Percentiles rank a stretch among this genome's conserved stretches.
Conservation (phyloP, 2,329 filamentous ascomycete genomes). For the Ilyonectria destructans region DNA sequence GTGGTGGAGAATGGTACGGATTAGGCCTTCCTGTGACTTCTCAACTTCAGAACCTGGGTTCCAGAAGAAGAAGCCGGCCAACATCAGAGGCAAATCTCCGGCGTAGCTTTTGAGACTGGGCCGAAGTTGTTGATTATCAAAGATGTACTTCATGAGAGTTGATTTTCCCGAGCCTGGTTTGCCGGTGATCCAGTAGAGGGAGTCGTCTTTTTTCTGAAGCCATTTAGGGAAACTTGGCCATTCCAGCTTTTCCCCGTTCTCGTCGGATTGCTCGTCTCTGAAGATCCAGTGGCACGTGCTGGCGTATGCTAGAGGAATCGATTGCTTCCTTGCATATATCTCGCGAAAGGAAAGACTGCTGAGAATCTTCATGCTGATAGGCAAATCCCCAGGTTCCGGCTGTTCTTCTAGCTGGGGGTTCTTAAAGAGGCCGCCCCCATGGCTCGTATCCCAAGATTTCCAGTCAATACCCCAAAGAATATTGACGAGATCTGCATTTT, state of each 20-base stretch:
- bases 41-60: constrained; percentile 1
- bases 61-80: constrained; percentile 15
- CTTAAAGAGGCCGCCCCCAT: not conserved
- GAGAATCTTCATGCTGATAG: not conserved
- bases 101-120: not conserved
- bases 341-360: not conserved
- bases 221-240: constrained; percentile 5
- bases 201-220: not conserved
- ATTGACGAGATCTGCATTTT: not conserved
- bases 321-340: not conserved
- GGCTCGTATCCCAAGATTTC: not conserved
- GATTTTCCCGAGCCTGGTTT: constrained; percentile 16
- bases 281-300: not conserved
- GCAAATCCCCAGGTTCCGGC: not conserved
- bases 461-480: not conserved
- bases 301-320: not conserved
- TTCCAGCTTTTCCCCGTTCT: not conserved
- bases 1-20: constrained; percentile 3
- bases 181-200: constrained; percentile 7
- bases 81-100: not conserved
- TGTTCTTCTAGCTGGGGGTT: not conserved
- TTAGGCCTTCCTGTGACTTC: constrained; percentile 4
- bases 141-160: constrained; percentile 13
- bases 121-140: not conserved
- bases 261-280: not conserved